Evolutionary conservation across 163 green algal genomes (phyloP).

Genomic region (Chlorella variabilis): DNA sequence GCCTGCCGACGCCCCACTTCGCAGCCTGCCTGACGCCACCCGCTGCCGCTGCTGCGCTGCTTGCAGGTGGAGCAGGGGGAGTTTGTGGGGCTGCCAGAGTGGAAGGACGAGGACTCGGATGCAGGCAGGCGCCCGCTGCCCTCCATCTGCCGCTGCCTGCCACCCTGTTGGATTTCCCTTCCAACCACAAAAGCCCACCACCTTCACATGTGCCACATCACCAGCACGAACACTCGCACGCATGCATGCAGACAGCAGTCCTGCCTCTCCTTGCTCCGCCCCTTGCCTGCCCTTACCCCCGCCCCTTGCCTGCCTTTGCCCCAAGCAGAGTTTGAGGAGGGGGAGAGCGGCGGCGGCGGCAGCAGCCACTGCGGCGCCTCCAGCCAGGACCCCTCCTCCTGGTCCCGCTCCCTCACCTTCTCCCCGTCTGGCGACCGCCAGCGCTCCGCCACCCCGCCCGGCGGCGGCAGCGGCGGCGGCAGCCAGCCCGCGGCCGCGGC

Average conservation of each 20-base stretch:
- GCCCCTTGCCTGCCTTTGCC: too few species aligned
- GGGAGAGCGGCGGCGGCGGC: neutral
- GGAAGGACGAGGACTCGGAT: slow-evolving; percentile 24
- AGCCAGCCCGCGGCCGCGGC: neutral
- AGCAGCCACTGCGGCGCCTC: neutral
- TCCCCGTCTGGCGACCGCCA: neutral
- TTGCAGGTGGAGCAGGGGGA: slow-evolving; percentile 45
- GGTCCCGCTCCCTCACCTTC: neutral
- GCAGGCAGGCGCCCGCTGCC: neutral
- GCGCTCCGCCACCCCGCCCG: slow-evolving; percentile 3
- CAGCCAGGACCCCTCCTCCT: slow-evolving; percentile 4
- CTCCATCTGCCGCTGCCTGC: too few species aligned
- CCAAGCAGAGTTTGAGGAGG: neutral
- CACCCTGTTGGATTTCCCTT: too few species aligned
- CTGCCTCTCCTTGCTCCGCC: too few species aligned
- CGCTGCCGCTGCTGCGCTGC: neutral
- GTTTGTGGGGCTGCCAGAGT: slow-evolving; percentile 32
- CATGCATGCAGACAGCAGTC: too few species aligned
- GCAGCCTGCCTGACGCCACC: neutral
- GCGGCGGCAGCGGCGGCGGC: neutral
- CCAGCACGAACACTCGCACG: too few species aligned
- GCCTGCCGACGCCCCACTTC: too few species aligned
- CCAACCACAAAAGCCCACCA: too few species aligned
- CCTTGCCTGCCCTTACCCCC: neutral
- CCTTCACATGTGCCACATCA: too few species aligned